phyloP scores from a whole-genome alignment of 306 rosid species.

The Acacia crassicarpa region DNA sequence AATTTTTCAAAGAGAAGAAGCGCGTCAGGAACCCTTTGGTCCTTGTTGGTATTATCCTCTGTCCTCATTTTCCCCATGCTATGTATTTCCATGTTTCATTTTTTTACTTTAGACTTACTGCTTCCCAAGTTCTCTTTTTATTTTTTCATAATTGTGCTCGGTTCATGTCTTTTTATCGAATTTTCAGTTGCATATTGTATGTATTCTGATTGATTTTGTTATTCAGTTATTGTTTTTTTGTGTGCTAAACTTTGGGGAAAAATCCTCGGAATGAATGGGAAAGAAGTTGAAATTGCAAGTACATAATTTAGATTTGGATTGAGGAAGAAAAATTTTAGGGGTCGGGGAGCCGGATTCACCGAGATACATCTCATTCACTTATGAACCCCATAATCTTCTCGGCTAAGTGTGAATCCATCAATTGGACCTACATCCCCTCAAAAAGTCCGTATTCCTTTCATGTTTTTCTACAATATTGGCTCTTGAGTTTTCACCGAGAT shows the following conservation, averaged over 20 bases:
- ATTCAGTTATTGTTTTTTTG: background rate
- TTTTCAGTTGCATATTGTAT: background rate
- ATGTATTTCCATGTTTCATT: background rate
- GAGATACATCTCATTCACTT: background rate
- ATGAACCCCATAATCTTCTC: background rate
- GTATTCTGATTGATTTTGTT: background rate
- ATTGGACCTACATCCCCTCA: background rate
- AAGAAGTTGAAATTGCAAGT: background rate
- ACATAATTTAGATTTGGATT: conserved; percentile 18
- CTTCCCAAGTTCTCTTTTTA: no score
- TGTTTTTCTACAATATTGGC: background rate
- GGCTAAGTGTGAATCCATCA: background rate
- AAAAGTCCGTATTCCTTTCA: background rate
- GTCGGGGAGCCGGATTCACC: background rate
- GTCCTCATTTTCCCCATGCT: background rate
- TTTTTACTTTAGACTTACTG: no score
- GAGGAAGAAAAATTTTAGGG: background rate
- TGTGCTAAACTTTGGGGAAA: no score
- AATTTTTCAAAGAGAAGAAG: conserved; percentile 65
- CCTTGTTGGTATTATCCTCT: conserved; percentile 61
- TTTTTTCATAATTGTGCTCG: background rate
- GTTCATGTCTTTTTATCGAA: background rate
- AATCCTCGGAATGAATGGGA: background rate
- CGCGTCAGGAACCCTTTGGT: conserved; percentile 80
- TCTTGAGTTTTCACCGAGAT: background rate